Evolutionary conservation across 164 flowering plant species (phyloP).

Genomic region (Echeveria elegans): DNA sequence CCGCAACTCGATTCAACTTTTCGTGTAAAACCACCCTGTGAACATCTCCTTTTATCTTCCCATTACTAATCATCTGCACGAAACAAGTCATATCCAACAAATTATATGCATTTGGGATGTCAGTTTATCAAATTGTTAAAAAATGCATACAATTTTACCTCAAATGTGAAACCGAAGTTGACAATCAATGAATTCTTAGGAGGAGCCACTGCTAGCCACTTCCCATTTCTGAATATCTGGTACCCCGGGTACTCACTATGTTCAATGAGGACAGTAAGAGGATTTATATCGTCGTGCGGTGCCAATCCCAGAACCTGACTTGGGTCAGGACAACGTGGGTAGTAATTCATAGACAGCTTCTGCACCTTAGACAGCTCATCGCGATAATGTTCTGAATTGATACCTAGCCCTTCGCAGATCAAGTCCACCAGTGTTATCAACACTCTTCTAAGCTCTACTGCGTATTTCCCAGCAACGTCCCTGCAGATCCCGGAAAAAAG

Average conservation of each 20-base stretch:
- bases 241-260: slow-evolving; percentile 33
- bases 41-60: not conserved
- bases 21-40: not conserved
- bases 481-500: slow-evolving; percentile 12
- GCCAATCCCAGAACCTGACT: slow-evolving; percentile 32
- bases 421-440: slow-evolving; percentile 24
- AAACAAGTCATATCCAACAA: no score
- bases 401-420: slow-evolving; percentile 32
- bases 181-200: slow-evolving; percentile 20
- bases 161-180: slow-evolving; percentile 17
- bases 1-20: not conserved
- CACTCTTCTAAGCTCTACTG: slow-evolving; percentile 20
- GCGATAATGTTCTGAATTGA: slow-evolving; percentile 19
- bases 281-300: slow-evolving; percentile 28
- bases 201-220: slow-evolving; percentile 25
- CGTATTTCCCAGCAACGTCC: slow-evolving; percentile 21
- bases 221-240: slow-evolving; percentile 29
- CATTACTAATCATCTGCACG: not conserved
- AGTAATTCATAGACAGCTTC: slow-evolving; percentile 19
- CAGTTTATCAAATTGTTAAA: not conserved
- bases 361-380: slow-evolving; percentile 15
- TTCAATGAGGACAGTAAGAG: slow-evolving; percentile 23
- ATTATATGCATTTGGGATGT: no score
- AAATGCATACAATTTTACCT: slow-evolving; percentile 15
- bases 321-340: slow-evolving; percentile 45